Conservation (phyloP, 2,329 filamentous ascomycete species). For the Clonostachys solani region DNA sequence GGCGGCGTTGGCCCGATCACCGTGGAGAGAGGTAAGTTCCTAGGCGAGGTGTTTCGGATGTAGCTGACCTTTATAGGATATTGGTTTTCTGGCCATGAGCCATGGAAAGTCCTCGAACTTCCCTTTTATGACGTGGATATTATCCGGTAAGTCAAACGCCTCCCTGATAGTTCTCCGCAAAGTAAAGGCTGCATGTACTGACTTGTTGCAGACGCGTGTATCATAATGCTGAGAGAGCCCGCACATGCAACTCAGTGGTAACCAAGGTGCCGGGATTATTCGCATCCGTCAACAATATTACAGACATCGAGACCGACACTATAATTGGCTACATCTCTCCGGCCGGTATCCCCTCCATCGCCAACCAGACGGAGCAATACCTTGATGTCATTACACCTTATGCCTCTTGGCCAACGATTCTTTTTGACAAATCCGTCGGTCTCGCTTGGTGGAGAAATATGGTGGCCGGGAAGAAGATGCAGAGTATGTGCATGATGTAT, state of each 20-base stretch:
- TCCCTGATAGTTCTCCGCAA: too few relatives aligned
- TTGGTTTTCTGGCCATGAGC: slow-evolving; percentile 35
- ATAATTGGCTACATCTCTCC: slow-evolving; percentile 34
- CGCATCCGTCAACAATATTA: slow-evolving; percentile 36
- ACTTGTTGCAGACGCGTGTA: slow-evolving; percentile 20
- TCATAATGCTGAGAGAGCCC: slow-evolving; percentile 30
- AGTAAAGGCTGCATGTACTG: background rate
- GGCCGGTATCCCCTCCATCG: slow-evolving; percentile 31
- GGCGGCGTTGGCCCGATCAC: slow-evolving; percentile 31
- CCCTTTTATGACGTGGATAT: slow-evolving; percentile 35
- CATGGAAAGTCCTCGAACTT: slow-evolving; percentile 35
- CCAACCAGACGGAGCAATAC: slow-evolving; percentile 31
- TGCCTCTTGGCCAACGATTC: slow-evolving; percentile 26
- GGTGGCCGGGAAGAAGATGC: slow-evolving; percentile 34
- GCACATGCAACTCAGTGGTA: slow-evolving; percentile 33
- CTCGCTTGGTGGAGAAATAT: slow-evolving; percentile 38
- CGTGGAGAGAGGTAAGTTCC: slow-evolving; percentile 25
- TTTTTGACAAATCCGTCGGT: slow-evolving; percentile 29
- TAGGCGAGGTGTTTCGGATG: background rate
- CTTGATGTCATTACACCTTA: slow-evolving; percentile 35
- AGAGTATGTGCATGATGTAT: slow-evolving; percentile 21
- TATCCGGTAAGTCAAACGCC: slow-evolving; percentile 17
- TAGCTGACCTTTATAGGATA: slow-evolving; percentile 15
- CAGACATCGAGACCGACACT: slow-evolving; percentile 23
- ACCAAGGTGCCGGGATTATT: slow-evolving; percentile 31